Evolutionary conservation across 768 basidiomycete genomes (phyloP).

Genomic region (Xerocomellus intermedius): DNA sequence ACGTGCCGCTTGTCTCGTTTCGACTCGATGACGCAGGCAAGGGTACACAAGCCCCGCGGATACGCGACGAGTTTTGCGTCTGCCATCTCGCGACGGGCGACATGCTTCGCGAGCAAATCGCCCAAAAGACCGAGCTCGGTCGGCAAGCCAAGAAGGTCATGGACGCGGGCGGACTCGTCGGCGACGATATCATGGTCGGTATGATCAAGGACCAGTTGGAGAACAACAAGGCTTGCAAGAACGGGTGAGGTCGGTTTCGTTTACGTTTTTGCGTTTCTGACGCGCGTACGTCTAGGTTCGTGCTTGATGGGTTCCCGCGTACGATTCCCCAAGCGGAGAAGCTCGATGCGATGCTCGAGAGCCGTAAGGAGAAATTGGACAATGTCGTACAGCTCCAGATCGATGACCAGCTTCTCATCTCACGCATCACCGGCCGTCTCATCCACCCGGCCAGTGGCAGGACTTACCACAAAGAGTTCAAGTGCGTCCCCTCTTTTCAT

Average conservation of each 20-base stretch:
- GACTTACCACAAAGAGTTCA: conserved; percentile 93
- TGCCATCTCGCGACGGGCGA: conserved; percentile 99
- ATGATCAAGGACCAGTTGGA: conserved; percentile 97
- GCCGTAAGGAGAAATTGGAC: conserved; percentile 84
- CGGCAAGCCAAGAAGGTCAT: conserved; percentile 95
- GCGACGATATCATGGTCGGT: conserved; percentile 95
- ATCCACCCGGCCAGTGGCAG: conserved; percentile 89
- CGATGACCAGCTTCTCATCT: conserved; percentile 93
- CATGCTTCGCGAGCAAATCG: conserved; percentile 95
- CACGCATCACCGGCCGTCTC: conserved; percentile 94
- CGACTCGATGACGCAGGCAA: conserved; percentile 61
- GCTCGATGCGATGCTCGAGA: conserved; percentile 85
- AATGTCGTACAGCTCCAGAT: conserved; percentile 91
- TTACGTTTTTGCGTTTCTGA: neutral
- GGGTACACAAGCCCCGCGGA: conserved; percentile 95
- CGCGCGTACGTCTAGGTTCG: conserved; percentile 60
- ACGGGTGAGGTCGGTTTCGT: conserved; percentile 68
- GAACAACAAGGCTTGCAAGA: conserved; percentile 89
- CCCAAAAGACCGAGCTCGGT: conserved; percentile 83
- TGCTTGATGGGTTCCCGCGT: conserved; percentile 98
- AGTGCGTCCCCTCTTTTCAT: conserved; percentile 50
- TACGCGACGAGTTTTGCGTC: conserved; percentile 90
- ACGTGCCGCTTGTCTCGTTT: neutral
- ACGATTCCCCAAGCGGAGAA: conserved; percentile 97
- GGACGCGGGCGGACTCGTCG: conserved; percentile 93